These are phyloP conservation scores for Albatrellus sp. DNA, from an alignment of 1,284 basidiomycete genomes.

Conservation along the genomic window DNA sequence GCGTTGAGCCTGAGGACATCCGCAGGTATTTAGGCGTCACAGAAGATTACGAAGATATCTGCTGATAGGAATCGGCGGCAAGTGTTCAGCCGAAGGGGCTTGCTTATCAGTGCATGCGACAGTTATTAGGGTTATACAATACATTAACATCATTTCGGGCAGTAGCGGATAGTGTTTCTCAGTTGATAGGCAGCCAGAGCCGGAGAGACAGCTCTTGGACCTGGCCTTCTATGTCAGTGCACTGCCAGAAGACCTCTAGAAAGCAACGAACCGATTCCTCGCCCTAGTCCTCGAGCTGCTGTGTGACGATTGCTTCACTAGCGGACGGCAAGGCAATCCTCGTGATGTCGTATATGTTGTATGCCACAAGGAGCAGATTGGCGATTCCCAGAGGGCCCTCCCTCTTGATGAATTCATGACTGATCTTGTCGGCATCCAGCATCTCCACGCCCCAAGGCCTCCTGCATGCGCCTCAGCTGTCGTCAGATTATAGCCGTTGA, in stretches of 20 bases:
- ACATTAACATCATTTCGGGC: too few relatives aligned
- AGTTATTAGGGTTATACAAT: too few relatives aligned
- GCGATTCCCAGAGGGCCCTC: conserved; percentile 2
- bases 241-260: too few relatives aligned
- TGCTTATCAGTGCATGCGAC: too few relatives aligned
- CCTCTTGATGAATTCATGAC: conserved; percentile 4
- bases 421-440: conserved; percentile 1
- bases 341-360: neutral
- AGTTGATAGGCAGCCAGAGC: too few relatives aligned
- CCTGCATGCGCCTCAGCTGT: neutral
- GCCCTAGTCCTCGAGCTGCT: neutral
- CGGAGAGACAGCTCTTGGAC: too few relatives aligned
- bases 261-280: conserved; percentile 1
- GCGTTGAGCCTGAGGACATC: conserved; percentile 44
- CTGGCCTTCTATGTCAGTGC: too few relatives aligned
- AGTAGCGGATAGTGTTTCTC: too few relatives aligned
- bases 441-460: neutral
- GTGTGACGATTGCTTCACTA: neutral
- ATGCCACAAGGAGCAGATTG: conserved; percentile 1
- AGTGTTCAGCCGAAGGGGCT: too few relatives aligned
- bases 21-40: conserved; percentile 51
- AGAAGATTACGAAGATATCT: conserved; percentile 66
- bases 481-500: conserved; percentile 1
- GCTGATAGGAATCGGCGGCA: conserved; percentile 22
- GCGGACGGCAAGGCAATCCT: neutral